Percentiles rank a stretch among this genome's conserved stretches.
Conservation (phyloP, 2,329 filamentous ascomycete species). For the Xylaria multiplex region DNA sequence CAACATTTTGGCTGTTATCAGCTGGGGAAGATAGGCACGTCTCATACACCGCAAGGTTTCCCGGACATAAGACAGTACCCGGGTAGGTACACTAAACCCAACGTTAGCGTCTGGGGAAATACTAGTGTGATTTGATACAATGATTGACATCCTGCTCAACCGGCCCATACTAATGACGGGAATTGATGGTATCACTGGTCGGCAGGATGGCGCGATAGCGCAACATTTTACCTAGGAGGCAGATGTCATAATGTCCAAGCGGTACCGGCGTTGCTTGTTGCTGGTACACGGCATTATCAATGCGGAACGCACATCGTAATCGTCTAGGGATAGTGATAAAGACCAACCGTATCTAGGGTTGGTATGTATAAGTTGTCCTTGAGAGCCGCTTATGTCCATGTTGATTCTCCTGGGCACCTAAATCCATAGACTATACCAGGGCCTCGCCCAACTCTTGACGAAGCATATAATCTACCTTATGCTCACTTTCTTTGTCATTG, state of each 20-base stretch:
- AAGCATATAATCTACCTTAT: slow-evolving; percentile 22
- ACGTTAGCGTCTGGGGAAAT: slow-evolving; percentile 23
- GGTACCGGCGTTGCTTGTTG: slow-evolving; percentile 33
- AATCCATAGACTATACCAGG: slow-evolving; percentile 21
- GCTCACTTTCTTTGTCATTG: slow-evolving; percentile 6
- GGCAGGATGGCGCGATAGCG: slow-evolving; percentile 36
- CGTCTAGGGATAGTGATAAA: slow-evolving; percentile 25
- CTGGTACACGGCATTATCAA: slow-evolving; percentile 40
- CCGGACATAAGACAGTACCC: slow-evolving; percentile 9
- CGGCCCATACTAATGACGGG: slow-evolving; percentile 24
- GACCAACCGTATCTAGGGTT: slow-evolving; percentile 24
- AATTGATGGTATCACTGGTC: slow-evolving; percentile 38
- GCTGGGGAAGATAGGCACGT: slow-evolving; percentile 19
- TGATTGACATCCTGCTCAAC: slow-evolving; percentile 18
- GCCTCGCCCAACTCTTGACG: slow-evolving; percentile 2
- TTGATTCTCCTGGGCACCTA: slow-evolving; percentile 16
- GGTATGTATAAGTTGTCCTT: slow-evolving; percentile 28
- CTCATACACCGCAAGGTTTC: slow-evolving; percentile 20
- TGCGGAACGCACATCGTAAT: slow-evolving; percentile 33
- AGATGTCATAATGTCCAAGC: slow-evolving; percentile 31
- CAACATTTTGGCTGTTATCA: slow-evolving; percentile 16
- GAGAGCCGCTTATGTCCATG: slow-evolving; percentile 18
- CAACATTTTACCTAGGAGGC: slow-evolving; percentile 21
- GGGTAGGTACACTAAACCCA: slow-evolving; percentile 1
- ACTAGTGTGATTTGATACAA: slow-evolving; percentile 25